Base-by-base conservation (phyloP, 208 protist genomes). In the Novymonas esmeraldas region DNA sequence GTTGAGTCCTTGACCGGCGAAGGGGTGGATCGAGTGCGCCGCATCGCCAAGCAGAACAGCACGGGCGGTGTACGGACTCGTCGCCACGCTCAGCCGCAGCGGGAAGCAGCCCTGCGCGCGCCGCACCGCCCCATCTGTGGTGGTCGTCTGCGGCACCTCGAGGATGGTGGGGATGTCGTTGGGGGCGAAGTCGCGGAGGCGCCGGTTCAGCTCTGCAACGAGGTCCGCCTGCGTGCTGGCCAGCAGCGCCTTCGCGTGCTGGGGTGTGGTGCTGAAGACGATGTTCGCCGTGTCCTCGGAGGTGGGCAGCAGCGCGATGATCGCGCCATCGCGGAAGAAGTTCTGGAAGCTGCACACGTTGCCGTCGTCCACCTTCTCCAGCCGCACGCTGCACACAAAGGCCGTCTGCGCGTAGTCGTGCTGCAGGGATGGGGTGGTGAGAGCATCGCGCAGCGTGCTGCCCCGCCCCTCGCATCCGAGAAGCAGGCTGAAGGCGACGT, bases 1-100 rank as follows among this genome's bases (percentile, higher is more conserved):
- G 78, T 98, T 98, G 44, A 97, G 79, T 0, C 93, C 95, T 66
- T 98, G 95, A 0, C 95, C 95, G 5, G 93, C 93, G 31, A 98
- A 91, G 16, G 93, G 95, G 76, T 97, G 93, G 62, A 98, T 93
- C 14, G 85, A 73, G 81, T 97, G 93, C 0, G 95, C 95, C 6
- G 95, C 92, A 67, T 98, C 93, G 16, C 91, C 89, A 1, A 93
- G 70, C 26, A 94, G 77, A 24, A 97, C 59, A 3, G 85, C 83
- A 29, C 88, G 73, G 5, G 84, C 72, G 4, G 82, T 62, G 62
- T 86, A 93, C 2, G 88, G 86, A 6, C 57, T 71, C 7, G 87
- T 81, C 13, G 75, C 82, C 28, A 96, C 57, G 56, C 87, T 89
- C 26, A 96, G 63, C 64, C 73, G 66, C 22, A 94, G 79, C 33